Conservation (phyloP, 2,329 filamentous ascomycete species). For the Paecilomyces variotii region DNA sequence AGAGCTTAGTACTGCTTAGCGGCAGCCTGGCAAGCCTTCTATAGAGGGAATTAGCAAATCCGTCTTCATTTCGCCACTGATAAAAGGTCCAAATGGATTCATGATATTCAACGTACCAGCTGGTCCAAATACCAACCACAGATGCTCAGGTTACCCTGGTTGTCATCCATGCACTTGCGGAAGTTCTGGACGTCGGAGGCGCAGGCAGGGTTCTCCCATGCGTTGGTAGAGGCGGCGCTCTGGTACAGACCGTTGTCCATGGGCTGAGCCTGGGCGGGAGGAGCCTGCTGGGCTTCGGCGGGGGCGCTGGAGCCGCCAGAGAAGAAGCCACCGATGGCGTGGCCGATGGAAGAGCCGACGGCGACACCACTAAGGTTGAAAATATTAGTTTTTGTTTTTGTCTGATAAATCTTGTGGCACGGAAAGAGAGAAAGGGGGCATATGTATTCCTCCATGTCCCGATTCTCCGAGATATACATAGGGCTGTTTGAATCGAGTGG, state of each 20-base stretch:
- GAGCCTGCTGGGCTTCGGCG: conserved; percentile 44
- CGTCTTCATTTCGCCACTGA: background rate
- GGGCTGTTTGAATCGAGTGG: conserved; percentile 1
- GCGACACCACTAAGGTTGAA: conserved; percentile 71
- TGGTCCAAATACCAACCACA: conserved; percentile 98
- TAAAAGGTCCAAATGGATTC: background rate
- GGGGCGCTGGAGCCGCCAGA: conserved; percentile 57
- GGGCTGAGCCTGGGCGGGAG: conserved; percentile 47
- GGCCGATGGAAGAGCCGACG: conserved; percentile 88
- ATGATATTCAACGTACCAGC: conserved; percentile 44
- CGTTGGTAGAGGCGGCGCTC: conserved; percentile 41
- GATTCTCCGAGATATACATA: background rate
- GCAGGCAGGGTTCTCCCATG: conserved; percentile 56
- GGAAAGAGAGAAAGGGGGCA: background rate
- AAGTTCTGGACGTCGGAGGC: conserved; percentile 73
- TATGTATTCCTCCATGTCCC: background rate
- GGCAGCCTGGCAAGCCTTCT: conserved; percentile 76
- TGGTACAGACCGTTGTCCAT: conserved; percentile 41
- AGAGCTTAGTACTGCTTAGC: conserved; percentile 58
- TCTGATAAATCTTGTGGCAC: background rate
- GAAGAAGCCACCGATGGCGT: conserved; percentile 88
- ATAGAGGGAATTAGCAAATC: conserved; percentile 19
- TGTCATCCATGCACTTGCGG: conserved; percentile 93
- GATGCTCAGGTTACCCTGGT: conserved; percentile 87
- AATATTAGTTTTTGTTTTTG: background rate